phyloP scores from a whole-genome alignment of 768 basidiomycete species.

The Leucocoprinus leucothites region DNA sequence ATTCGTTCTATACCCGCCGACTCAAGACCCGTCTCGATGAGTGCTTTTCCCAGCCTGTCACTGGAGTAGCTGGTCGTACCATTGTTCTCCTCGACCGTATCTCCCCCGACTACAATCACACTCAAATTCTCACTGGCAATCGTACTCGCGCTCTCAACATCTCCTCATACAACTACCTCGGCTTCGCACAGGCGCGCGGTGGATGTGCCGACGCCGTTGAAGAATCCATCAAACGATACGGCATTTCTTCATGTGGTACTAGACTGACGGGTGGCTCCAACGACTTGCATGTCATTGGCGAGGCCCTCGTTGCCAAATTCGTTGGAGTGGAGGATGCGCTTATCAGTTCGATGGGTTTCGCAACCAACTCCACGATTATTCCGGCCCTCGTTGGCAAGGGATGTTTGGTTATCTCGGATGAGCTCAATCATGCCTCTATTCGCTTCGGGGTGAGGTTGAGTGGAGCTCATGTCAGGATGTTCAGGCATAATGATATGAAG shows the following conservation, averaged over 20 bases:
- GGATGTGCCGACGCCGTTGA: slow-evolving; percentile 95
- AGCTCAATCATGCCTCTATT: slow-evolving; percentile 94
- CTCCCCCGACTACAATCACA: slow-evolving; percentile 78
- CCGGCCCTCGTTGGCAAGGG: slow-evolving; percentile 91
- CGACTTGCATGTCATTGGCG: slow-evolving; percentile 78
- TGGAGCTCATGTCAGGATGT: slow-evolving; percentile 86
- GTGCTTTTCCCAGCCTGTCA: slow-evolving; percentile 90
- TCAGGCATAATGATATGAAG: slow-evolving; percentile 96
- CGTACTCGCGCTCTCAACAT: slow-evolving; percentile 91
- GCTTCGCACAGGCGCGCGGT: slow-evolving; percentile 91
- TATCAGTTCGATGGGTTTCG: slow-evolving; percentile 95
- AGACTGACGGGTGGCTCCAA: slow-evolving; percentile 84
- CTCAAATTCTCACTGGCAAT: slow-evolving; percentile 72
- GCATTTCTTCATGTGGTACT: slow-evolving; percentile 71
- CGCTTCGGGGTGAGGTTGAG: slow-evolving; percentile 88
- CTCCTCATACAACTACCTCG: slow-evolving; percentile 98
- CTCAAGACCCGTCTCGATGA: slow-evolving; percentile 94
- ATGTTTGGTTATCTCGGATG: slow-evolving; percentile 93
- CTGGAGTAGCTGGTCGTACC: slow-evolving; percentile 94
- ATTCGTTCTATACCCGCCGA: slow-evolving; percentile 98
- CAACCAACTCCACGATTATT: slow-evolving; percentile 90
- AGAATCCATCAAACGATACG: slow-evolving; percentile 76
- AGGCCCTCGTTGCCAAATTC: slow-evolving; percentile 88
- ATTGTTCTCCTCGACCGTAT: slow-evolving; percentile 82
- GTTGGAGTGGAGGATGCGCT: slow-evolving; percentile 88